Conservation (phyloP, 1,284 basidiomycete genomes). For the Trametes pubescens region DNA sequence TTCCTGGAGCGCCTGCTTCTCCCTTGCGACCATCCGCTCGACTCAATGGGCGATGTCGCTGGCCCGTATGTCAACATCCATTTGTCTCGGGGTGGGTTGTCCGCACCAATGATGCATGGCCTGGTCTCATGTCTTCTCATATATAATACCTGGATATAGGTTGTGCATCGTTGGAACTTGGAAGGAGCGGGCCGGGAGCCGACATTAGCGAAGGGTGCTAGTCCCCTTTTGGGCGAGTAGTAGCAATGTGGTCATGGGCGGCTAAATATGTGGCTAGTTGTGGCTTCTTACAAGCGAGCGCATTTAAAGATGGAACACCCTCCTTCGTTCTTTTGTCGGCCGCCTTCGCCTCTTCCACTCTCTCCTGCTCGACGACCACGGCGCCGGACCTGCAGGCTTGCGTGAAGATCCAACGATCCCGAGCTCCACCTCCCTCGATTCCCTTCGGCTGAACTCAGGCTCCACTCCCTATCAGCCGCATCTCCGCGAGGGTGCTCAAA, state of each 20-base stretch:
- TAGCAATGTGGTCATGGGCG: conserved; percentile 1
- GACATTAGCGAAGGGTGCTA: not conserved
- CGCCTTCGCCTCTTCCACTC: not conserved
- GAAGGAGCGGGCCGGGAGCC: conserved; percentile 13
- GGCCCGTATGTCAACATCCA: too few species aligned
- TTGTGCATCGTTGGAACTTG: too few species aligned
- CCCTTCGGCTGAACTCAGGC: conserved; percentile 9
- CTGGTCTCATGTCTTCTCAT: too few species aligned
- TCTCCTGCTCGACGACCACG: not conserved
- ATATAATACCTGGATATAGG: too few species aligned
- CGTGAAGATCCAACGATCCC: not conserved
- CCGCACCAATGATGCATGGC: too few species aligned
- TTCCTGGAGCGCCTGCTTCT: too few species aligned
- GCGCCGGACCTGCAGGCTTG: not conserved
- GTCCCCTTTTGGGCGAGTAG: not conserved
- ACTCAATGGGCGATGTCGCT: too few species aligned
- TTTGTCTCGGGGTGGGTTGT: too few species aligned
- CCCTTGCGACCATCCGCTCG: too few species aligned
- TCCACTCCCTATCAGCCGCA: conserved; percentile 23
- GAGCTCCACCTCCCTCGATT: conserved; percentile 1
- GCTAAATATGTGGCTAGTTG: not conserved
- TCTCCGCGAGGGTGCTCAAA: conserved; percentile 14
- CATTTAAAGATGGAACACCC: not conserved
- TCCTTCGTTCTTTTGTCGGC: not conserved
- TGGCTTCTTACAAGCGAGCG: not conserved